phyloP scores from a whole-genome alignment of 2,329 filamentous ascomycete species.

The Pseudogymnoascus sp. region DNA sequence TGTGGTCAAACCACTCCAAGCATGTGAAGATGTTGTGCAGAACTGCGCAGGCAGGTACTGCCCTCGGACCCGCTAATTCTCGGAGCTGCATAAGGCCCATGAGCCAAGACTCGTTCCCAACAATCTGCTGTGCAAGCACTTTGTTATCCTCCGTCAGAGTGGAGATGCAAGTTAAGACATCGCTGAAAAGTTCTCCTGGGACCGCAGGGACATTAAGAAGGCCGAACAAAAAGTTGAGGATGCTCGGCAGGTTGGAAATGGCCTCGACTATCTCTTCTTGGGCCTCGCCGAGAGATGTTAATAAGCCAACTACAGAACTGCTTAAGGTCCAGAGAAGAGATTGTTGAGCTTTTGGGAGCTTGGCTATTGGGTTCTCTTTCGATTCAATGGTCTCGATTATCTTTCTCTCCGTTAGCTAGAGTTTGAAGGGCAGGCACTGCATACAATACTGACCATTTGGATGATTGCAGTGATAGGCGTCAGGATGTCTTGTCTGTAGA shows the following conservation, averaged over 20 bases:
- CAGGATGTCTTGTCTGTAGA: slow-evolving; percentile 56
- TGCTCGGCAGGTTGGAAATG: slow-evolving; percentile 42
- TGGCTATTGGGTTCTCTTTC: slow-evolving; percentile 38
- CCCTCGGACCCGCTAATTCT: slow-evolving; percentile 41
- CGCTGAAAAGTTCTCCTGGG: slow-evolving; percentile 34
- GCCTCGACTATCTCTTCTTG: slow-evolving; percentile 54
- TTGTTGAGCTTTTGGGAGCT: slow-evolving; percentile 48
- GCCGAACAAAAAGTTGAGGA: slow-evolving; percentile 49
- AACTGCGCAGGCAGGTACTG: slow-evolving; percentile 52
- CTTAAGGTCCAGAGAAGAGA: slow-evolving; percentile 47
- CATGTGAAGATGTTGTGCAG: slow-evolving; percentile 56
- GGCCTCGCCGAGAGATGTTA: slow-evolving; percentile 50
- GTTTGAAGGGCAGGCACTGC: neutral
- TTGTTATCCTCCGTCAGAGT: slow-evolving; percentile 55
- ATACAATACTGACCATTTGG: slow-evolving; percentile 39
- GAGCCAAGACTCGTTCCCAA: slow-evolving; percentile 45
- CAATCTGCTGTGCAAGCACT: slow-evolving; percentile 46
- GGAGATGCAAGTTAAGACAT: slow-evolving; percentile 49
- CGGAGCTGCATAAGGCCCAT: slow-evolving; percentile 44
- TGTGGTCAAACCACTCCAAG: slow-evolving; percentile 47
- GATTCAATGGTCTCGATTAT: slow-evolving; percentile 26
- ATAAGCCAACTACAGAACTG: slow-evolving; percentile 46
- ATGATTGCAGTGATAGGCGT: slow-evolving; percentile 53
- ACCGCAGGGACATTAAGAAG: slow-evolving; percentile 39
- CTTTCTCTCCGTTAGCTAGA: slow-evolving; percentile 18